Conservation (phyloP, 768 basidiomycete genomes). For the Pleurotus salmoneostramineus region DNA sequence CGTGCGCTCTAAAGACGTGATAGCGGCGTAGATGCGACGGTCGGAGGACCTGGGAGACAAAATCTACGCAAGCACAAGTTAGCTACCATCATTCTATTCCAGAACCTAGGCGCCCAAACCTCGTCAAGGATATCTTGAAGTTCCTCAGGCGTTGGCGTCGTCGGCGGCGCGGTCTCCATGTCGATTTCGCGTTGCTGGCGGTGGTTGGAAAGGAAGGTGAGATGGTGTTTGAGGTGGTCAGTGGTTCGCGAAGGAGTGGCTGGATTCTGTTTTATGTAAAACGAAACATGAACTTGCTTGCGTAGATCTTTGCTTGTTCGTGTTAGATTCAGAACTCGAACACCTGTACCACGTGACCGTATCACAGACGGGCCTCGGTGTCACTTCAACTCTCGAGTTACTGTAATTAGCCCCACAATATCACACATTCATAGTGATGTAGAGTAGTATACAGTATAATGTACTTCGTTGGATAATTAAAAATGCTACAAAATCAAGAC, state of each 20-base stretch:
- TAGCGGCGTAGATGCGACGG: constrained; percentile 1
- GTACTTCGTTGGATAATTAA: background rate
- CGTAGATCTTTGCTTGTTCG: background rate
- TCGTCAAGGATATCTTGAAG: constrained; percentile 5
- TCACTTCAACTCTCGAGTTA: background rate
- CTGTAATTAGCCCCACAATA: background rate
- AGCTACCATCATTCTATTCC: background rate
- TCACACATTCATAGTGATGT: background rate
- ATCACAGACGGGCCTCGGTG: background rate
- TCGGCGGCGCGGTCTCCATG: background rate
- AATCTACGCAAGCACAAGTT: background rate
- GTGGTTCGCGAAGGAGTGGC: background rate
- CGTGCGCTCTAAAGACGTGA: constrained; percentile 41
- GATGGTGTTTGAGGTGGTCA: background rate
- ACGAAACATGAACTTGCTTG: background rate
- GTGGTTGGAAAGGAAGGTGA: background rate
- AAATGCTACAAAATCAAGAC: constrained; percentile 2
- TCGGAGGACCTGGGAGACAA: constrained; percentile 8
- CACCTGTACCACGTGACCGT: background rate
- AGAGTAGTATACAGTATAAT: constrained; percentile 5
- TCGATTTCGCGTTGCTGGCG: background rate
- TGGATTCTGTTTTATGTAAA: background rate
- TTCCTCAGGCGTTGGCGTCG: background rate
- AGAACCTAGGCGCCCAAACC: background rate
- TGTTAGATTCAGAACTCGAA: background rate